Evolutionary conservation across 1,284 basidiomycete species (phyloP), one percentile per base, ranked within the genome.

Genomic region (Austroboletus olivaceoglutinosus): DNA sequence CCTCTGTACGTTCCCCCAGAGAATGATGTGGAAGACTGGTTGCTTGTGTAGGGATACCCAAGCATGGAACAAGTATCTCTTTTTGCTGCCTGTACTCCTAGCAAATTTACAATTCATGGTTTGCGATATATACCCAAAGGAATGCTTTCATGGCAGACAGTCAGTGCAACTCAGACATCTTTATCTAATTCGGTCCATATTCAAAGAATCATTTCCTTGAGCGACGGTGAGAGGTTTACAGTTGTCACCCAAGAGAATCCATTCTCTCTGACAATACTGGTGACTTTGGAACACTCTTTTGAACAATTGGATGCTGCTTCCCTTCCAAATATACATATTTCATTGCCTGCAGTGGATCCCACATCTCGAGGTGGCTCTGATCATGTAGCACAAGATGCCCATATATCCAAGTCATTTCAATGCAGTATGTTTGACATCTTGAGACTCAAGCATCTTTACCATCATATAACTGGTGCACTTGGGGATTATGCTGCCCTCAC

Each of bases 1-100:
- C 73, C 75, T 13, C 66, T 62, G 3, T 78, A 77, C 45, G 54
- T 51, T 25, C 61, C 70, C 4, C 61, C 68, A 15, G 54, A 50
- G 31, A 58, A 54, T 10, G 54, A 53, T 25, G 45, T 46, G 10
- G 57, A 62, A 42, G 58, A 51, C n/a, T 45, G 33, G 11, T 44
- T 57, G 5, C 48, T 54, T n/a, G 50, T 52, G 33, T 49, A 49
- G 27, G 51, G 36, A 22, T 31, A 49, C 18, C 52, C 56, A 27
- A 55, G 66, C n/a, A 64, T 62, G 61, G 63, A 64, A 27, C 56
- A 58, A 5, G 58, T 58, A 18, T 54, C 60, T 9, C 55, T 61
- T 27, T 49, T 57, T 37, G 45, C 56, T 22, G 55, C 52, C 8
- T 49, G 55, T 10, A 73, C 70, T 37, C 70, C 71, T 5, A 72